Conservation (phyloP, 768 basidiomycete genomes). For the Lactarius evosmus region DNA sequence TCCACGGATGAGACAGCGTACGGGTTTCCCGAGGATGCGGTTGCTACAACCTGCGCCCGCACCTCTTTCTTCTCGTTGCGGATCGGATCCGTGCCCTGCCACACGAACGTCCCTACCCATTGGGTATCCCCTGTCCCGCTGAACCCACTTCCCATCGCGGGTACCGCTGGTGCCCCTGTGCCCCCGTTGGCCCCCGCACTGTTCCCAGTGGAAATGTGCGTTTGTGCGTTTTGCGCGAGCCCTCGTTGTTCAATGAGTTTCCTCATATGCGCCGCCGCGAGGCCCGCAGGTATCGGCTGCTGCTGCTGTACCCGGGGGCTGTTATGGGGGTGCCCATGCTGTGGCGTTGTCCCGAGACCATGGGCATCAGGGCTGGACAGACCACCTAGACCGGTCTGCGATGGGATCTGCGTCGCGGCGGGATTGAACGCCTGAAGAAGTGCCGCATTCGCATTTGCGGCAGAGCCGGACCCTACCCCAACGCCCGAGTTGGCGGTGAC, state of each 20-base stretch:
- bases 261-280: constrained; percentile 26
- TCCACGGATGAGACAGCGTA: neutral
- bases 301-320: constrained; percentile 8
- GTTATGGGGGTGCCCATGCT: constrained; percentile 8
- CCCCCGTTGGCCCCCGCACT: constrained; percentile 1
- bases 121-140: neutral
- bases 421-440: constrained; percentile 14
- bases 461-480: neutral
- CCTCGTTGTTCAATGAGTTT: constrained; percentile 23
- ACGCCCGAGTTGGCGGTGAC: neutral
- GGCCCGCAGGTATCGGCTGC: constrained; percentile 1
- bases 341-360: neutral
- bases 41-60: constrained; percentile 23
- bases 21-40: constrained; percentile 15
- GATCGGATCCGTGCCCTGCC: constrained; percentile 24
- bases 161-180: neutral
- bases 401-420: constrained; percentile 6
- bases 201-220: neutral
- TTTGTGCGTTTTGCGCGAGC: constrained; percentile 9
- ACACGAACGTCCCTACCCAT: constrained; percentile 23
- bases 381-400: constrained; percentile 5
- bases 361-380: constrained; percentile 3
- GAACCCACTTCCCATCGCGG: neutral
- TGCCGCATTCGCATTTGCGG: constrained; percentile 9
- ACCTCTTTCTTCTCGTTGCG: constrained; percentile 27